A percentile compares a stretch with the other conserved stretches of the same genome.
Conservation (phyloP, 495 filamentous ascomycete species). For the Talaromyces thailandensis region DNA sequence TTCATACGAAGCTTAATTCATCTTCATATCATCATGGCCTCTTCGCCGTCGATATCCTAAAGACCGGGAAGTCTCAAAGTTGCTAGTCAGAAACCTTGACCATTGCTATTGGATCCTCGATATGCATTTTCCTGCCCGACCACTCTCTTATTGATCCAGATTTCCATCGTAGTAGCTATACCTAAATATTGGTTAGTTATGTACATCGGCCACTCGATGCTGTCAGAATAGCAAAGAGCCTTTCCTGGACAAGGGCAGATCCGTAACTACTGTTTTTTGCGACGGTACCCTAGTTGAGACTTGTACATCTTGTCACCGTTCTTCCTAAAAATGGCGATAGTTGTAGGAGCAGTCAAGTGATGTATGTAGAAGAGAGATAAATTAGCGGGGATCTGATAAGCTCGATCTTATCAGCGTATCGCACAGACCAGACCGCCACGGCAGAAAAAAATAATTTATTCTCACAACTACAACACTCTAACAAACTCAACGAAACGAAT, state of each 20-base stretch:
- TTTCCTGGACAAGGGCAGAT: too few relatives aligned
- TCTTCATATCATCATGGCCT: background rate
- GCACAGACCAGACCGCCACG: conserved; percentile 6
- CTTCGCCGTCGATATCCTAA: background rate
- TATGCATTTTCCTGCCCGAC: background rate
- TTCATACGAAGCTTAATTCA: too few relatives aligned
- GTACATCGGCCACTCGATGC: too few relatives aligned
- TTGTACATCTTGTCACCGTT: too few relatives aligned
- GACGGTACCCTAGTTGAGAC: too few relatives aligned
- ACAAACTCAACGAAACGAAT: background rate
- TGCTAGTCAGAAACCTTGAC: background rate
- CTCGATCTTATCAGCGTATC: conserved; percentile 3
- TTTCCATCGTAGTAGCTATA: too few relatives aligned
- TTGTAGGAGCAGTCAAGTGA: background rate
- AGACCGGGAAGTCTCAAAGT: background rate
- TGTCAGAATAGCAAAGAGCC: too few relatives aligned
- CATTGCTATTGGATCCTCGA: background rate
- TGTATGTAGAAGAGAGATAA: background rate
- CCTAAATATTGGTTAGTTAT: too few relatives aligned
- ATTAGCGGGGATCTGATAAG: background rate
- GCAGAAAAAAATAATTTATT: conserved; percentile 6
- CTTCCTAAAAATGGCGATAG: background rate
- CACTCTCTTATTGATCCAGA: too few relatives aligned
- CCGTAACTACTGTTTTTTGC: too few relatives aligned
- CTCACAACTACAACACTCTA: background rate